Base-by-base conservation (phyloP, 2,329 filamentous ascomycete species). In the Aspergillus aculeatus region DNA sequence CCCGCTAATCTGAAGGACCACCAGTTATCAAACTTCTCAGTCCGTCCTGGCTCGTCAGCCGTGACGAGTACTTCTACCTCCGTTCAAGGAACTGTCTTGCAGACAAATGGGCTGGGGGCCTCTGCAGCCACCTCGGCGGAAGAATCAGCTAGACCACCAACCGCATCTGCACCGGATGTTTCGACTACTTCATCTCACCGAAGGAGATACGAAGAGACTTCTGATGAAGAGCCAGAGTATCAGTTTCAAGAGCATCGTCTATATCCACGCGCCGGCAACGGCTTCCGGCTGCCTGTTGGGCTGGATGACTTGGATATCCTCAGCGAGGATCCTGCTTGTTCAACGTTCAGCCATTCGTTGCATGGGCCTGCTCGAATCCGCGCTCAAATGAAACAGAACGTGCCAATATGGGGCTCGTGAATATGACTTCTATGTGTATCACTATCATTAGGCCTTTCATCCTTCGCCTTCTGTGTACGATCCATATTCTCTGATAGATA, bases 191-290 rank as follows among this genome's bases (percentile, higher is more conserved):
- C 58, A 16, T 58, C 57, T 21, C 50, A 53, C 9, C 38, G 52
- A 35, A 61, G 62, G 44, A 65, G 64, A 31, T 64, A 68, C 14
- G 67, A 71, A 48, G 72, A 76, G 47, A 73, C 73, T 11, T 64
- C 65, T 1, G 67, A 68, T 50, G 80, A 68, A 47, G 80, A 77
- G n/a, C 81, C 69, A 5, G 71, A 69, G 41, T 69, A 70, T 31
- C 70, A 71, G 61, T 81, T 85, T 50, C 77, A 79, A 38, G 82
- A 83, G 50, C 85, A 86, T 66, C 81, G 84, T 29, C 80, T 86
- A 48, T 89, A 89, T 64, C 86, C 86, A 0, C 83, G 82, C 62
- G 78, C 86, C 6, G 87, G 87, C 1, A 81, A 86, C 57, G 87
- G 87, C 2, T 76, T 89, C 29, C 82, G 79, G 24, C 69, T 89